Evolutionary conservation across 176 grass and related monocot genomes (phyloP), one percentile per base, ranked within the genome.

Genomic region (Bothriochloa decipiens): DNA sequence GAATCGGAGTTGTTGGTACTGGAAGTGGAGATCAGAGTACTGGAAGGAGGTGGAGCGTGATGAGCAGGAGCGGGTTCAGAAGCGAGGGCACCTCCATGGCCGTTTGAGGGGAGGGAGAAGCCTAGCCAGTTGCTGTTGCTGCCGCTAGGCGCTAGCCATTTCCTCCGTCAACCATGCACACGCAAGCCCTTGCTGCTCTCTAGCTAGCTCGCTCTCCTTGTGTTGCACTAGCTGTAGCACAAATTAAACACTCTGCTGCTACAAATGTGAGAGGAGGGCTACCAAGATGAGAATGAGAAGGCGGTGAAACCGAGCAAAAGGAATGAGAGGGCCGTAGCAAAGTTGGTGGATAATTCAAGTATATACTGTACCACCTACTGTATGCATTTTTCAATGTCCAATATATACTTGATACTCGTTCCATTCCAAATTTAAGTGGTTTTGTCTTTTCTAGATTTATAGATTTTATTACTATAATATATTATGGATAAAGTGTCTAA

Each of bases 81-180:
- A 22, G 69, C 67, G 85, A 70, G 20, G 90, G 80, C 82, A 81
- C 80, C 71, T 92, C 90, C 90, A 92, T 90, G 70, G 77, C 64
- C 87, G 83, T 81, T 36, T 92, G 89, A 22, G 91, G 82, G 28
- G 93, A 91, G 93, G 75, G 96, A 99, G 93, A 99, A 99, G 68
- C 91, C 91, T 45, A 99, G 70, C 91, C 96, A 96, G 88, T 72
- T 95, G 83, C 61, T 88, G 74, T 72, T 95, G 83, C 61, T 88
- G 74, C 14, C 70, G 72, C 57, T 93, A 52, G 74, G 11, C 70
- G 72, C 57, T 93, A 52, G 83, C 94, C 96, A 96, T 99, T 66
- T 72, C 75, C 80, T 74, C 57, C 60, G 75, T 29, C 62, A 45
- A 90, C 74, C 75, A 63, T 61, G 61, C 83, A 75, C 26, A 83